phyloP scores from a whole-genome alignment of 768 basidiomycete species.

The Floccularia luteovirens region DNA sequence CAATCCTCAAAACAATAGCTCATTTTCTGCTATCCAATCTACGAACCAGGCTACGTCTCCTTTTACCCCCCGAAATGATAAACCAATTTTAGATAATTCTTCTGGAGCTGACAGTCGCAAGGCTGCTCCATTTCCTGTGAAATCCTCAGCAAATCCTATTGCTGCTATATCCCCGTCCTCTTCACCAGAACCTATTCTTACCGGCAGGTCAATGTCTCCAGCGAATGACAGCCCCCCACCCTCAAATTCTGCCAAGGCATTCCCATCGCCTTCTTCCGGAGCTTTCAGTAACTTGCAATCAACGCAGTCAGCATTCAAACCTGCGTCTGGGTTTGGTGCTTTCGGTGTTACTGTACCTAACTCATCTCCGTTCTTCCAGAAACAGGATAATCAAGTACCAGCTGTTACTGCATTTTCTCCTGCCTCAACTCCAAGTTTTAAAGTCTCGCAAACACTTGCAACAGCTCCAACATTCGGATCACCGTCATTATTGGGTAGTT shows the following conservation, averaged over 20 bases:
- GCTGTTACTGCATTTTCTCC: slow-evolving; percentile 28
- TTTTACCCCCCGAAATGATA: no score
- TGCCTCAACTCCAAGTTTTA: slow-evolving; percentile 11
- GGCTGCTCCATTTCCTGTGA: neutral
- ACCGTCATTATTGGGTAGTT: slow-evolving; percentile 24
- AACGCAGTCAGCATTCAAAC: slow-evolving; percentile 23
- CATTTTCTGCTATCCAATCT: slow-evolving; percentile 1
- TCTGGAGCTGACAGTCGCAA: no score
- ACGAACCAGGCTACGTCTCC: no score
- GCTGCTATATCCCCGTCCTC: slow-evolving; percentile 6
- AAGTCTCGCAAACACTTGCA: slow-evolving; percentile 10
- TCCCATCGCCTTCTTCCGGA: slow-evolving; percentile 8
- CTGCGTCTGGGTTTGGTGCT: slow-evolving; percentile 37
- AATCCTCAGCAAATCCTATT: slow-evolving; percentile 1
- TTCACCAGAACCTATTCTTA: slow-evolving; percentile 15
- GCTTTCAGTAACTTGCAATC: slow-evolving; percentile 24
- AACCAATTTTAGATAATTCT: no score
- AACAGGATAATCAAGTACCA: slow-evolving; percentile 21
- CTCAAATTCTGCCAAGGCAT: slow-evolving; percentile 5
- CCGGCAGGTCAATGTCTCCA: slow-evolving; percentile 3
- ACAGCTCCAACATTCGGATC: slow-evolving; percentile 29
- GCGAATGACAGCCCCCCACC: slow-evolving; percentile 7
- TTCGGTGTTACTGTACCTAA: slow-evolving; percentile 32
- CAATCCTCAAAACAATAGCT: neutral
- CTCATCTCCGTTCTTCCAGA: slow-evolving; percentile 50